Percentiles rank a stretch among this genome's conserved stretches.
Evolutionary conservation across 139 green algal genomes (phyloP).

Genomic region (Pseudopediastrum boryanum): DNA sequence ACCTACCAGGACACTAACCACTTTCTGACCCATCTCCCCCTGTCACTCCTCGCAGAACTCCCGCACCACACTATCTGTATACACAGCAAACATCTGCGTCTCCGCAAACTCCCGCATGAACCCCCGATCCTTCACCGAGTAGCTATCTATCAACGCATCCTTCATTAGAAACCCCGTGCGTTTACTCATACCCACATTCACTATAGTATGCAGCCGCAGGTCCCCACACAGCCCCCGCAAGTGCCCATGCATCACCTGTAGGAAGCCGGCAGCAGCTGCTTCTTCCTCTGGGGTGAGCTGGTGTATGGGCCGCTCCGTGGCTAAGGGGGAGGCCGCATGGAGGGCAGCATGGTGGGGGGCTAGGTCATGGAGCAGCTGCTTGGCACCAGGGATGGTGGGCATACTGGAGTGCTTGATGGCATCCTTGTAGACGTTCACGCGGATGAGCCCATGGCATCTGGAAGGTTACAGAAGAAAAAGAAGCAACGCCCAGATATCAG

Average conservation of each 20-base stretch:
- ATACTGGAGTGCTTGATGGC: conserved; percentile 41
- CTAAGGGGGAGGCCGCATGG: neutral
- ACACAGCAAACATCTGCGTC: conserved; percentile 90
- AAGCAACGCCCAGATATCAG: too few species aligned
- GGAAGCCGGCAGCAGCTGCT: conserved; percentile 42
- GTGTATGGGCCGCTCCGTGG: conserved; percentile 42
- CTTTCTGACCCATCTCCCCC: too few species aligned
- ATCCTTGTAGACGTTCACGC: conserved; percentile 92
- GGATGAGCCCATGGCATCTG: conserved; percentile 57
- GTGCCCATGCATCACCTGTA: conserved; percentile 46
- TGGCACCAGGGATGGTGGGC: conserved; percentile 51
- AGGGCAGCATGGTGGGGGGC: conserved; percentile 65
- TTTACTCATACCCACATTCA: conserved; percentile 71
- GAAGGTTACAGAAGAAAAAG: neutral
- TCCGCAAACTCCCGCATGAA: conserved; percentile 85
- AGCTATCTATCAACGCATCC: conserved; percentile 79
- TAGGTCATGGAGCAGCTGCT: conserved; percentile 55
- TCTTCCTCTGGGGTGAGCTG: conserved; percentile 47
- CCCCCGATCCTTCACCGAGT: conserved; percentile 58
- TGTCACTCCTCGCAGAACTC: conserved; percentile 36
- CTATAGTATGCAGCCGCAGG: conserved; percentile 83
- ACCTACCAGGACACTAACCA: too few species aligned
- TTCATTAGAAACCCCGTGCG: conserved; percentile 57
- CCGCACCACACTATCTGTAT: conserved; percentile 67
- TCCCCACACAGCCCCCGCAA: conserved; percentile 68